Evolutionary conservation across 2,329 filamentous ascomycete genomes (phyloP).

Genomic region (Sporothrix brasiliensis): DNA sequence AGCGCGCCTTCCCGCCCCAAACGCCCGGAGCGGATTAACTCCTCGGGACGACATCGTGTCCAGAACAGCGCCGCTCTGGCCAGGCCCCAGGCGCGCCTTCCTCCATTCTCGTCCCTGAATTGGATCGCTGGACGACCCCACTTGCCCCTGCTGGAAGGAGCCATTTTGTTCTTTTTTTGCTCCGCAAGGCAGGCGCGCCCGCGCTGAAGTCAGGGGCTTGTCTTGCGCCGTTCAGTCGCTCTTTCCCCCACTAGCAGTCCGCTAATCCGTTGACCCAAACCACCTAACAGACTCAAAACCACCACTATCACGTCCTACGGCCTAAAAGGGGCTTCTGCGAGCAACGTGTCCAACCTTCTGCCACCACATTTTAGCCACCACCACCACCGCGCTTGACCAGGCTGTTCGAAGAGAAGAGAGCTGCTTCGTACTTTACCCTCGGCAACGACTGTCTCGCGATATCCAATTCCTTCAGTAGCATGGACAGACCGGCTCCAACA

Average conservation of each 20-base stretch:
- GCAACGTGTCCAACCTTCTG: constrained; percentile 34
- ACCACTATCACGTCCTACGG: neutral
- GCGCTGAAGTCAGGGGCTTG: constrained; percentile 8
- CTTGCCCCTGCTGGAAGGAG: constrained; percentile 5
- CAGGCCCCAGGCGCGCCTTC: constrained; percentile 8
- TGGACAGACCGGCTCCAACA: constrained; percentile 26
- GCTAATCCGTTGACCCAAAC: constrained; percentile 10
- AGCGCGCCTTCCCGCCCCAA: neutral
- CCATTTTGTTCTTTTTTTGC: constrained; percentile 6
- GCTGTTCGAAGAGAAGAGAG: constrained; percentile 19
- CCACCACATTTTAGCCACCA: constrained; percentile 4
- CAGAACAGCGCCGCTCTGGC: constrained; percentile 32
- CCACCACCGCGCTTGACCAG: constrained; percentile 21
- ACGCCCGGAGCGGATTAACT: constrained; percentile 39
- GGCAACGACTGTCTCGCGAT: constrained; percentile 7
- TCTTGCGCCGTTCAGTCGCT: constrained; percentile 12
- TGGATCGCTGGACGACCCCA: constrained; percentile 24
- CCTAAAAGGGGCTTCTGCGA: constrained; percentile 11
- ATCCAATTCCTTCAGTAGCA: constrained; percentile 25
- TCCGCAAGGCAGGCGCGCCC: constrained; percentile 11
- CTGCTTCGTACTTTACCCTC: neutral
- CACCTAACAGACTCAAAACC: neutral
- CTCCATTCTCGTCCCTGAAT: constrained; percentile 15
- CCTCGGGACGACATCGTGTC: constrained; percentile 43
- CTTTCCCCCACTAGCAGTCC: constrained; percentile 5